Evolutionary conservation across 106 monocot genomes (phyloP).

Genomic region (Vanilla planifolia): DNA sequence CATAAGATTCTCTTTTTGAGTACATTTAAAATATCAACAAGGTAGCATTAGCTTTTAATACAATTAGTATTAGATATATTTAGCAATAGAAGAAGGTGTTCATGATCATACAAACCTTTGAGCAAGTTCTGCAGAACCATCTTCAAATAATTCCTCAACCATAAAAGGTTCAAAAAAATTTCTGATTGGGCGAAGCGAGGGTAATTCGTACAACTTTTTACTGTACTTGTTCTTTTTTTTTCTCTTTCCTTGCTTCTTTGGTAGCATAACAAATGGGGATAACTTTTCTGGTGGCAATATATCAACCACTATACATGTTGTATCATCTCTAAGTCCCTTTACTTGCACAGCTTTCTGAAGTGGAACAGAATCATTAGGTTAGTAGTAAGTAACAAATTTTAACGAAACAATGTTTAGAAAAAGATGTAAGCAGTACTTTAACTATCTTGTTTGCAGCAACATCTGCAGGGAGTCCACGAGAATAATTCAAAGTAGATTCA

Average conservation of each 20-base stretch:
- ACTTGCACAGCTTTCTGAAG: slow-evolving; percentile 64
- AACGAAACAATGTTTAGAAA: neutral
- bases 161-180: slow-evolving; percentile 38
- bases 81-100: too few relatives aligned
- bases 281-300: slow-evolving; percentile 76
- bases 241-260: slow-evolving; percentile 51
- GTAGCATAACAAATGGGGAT: slow-evolving; percentile 25
- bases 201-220: slow-evolving; percentile 30
- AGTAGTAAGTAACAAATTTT: neutral
- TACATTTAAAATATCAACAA: too few relatives aligned
- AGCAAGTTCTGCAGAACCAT: slow-evolving; percentile 63
- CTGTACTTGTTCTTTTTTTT: slow-evolving; percentile 48
- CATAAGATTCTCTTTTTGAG: too few relatives aligned
- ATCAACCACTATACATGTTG: slow-evolving; percentile 87
- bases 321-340: slow-evolving; percentile 77
- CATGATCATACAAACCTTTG: slow-evolving; percentile 25
- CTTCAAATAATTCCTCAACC: slow-evolving; percentile 70
- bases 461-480: slow-evolving; percentile 58
- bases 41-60: too few relatives aligned
- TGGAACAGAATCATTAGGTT: neutral
- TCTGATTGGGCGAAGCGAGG: slow-evolving; percentile 19
- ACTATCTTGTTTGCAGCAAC: slow-evolving; percentile 67
- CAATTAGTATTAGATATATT: too few relatives aligned
- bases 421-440: slow-evolving; percentile 31
- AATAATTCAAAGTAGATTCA: slow-evolving; percentile 57